phyloP scores from a whole-genome alignment of 495 filamentous ascomycete species.

The Aspergillus sclerotiicarbonarius region DNA sequence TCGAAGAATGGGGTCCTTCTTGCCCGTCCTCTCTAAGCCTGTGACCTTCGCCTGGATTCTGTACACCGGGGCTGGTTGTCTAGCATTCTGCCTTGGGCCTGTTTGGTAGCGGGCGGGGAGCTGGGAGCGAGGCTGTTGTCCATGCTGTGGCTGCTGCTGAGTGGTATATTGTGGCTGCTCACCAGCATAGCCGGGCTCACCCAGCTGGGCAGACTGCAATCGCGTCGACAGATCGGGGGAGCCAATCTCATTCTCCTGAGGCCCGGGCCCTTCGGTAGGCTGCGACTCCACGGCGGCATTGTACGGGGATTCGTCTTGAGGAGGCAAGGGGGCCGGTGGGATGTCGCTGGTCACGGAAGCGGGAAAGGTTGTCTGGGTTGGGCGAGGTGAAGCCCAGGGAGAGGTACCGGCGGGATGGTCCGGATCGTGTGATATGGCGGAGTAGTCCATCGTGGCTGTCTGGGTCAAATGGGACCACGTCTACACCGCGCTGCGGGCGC shows the following conservation, averaged over 20 bases:
- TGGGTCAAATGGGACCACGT: constrained; percentile 17
- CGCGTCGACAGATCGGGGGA: constrained; percentile 45
- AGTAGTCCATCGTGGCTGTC: constrained; percentile 73
- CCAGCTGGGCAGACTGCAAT: constrained; percentile 42
- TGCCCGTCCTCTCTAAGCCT: constrained; percentile 83
- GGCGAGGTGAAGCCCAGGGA: constrained; percentile 78
- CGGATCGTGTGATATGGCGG: constrained; percentile 68
- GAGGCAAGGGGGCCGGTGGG: constrained; percentile 54
- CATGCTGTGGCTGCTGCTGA: constrained; percentile 40
- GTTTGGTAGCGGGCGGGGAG: constrained; percentile 49
- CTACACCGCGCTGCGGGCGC: constrained; percentile 16
- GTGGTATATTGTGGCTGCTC: constrained; percentile 32
- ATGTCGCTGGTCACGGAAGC: constrained; percentile 47
- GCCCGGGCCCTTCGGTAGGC: constrained; percentile 19
- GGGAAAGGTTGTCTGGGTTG: constrained; percentile 55
- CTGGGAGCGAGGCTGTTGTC: constrained; percentile 49
- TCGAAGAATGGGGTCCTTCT: constrained; percentile 90
- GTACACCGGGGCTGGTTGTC: constrained; percentile 60
- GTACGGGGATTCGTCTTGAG: constrained; percentile 44
- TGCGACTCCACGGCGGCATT: constrained; percentile 28
- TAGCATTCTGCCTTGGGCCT: constrained; percentile 39
- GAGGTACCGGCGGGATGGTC: constrained; percentile 68
- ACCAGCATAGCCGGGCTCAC: constrained; percentile 37
- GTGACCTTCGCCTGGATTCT: constrained; percentile 93
- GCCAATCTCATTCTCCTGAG: constrained; percentile 18